Evolutionary conservation across 768 basidiomycete genomes (phyloP), one percentile per base, ranked within the genome.

Genomic region (Postia placenta): DNA sequence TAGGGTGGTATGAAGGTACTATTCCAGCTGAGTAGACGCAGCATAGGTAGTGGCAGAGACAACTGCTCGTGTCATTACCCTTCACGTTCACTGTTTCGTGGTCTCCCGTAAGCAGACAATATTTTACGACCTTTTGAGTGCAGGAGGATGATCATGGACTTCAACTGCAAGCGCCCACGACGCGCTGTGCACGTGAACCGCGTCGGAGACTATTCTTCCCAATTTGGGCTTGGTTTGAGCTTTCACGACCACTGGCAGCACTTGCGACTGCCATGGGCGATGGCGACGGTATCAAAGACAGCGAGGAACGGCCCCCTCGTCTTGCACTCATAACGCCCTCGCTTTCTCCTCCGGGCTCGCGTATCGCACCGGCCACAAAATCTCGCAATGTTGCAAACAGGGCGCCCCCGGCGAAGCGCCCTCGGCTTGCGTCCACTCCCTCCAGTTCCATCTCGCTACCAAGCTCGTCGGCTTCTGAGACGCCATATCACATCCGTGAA

Each of bases 241-340:
- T n/a, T 17, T n/a, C n/a, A 36, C 17, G 45, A 36, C n/a, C n/a
- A n/a, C n/a, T n/a, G n/a, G n/a, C n/a, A 26, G 42, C 4, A n/a
- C 17, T 11, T 28, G 24, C 45, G 17, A 39, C 45, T 5, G 39
- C 40, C 42, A 58, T 58, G 57, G 47, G 53, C 40, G 50, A 19
- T 2, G 37, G 27, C 27, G 28, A 23, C 9, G 5, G 38, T 20
- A 28, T 33, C 5, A 19, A 26, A 4, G 42, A 46, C 39, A n/a
- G n/a, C n/a, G 56, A 50, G 42, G 43, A 45, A n/a, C 42, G 38
- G 17, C 49, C 52, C 0, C 51, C 58, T 37, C 50, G 50, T 2
- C 42, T 55, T 19, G 45, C 70, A 5, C 64, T 78, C 4, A 71
- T 77, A 30, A 75, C 78, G 1, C 78, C 79, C 23, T 79, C 79